A percentile compares a stretch with the other conserved stretches of the same genome.
phyloP scores from a whole-genome alignment of 768 basidiomycete species.

The Leucocoprinus sp. region DNA sequence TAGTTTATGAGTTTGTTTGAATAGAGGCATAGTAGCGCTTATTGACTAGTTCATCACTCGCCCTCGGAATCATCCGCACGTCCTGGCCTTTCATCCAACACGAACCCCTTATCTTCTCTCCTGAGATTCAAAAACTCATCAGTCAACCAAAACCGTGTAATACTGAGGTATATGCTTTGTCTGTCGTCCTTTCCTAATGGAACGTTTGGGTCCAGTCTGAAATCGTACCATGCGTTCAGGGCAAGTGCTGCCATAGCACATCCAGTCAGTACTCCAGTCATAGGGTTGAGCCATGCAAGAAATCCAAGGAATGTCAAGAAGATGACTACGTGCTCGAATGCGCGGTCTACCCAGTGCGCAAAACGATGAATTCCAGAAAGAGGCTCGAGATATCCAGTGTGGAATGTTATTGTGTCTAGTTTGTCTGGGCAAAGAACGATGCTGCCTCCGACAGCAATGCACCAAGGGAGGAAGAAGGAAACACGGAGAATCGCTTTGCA shows the following conservation, averaged over 20 bases:
- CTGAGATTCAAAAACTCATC: constrained; percentile 13
- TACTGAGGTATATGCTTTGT: constrained; percentile 29
- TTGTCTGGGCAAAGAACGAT: constrained; percentile 30
- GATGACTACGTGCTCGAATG: constrained; percentile 27
- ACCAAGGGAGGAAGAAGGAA: constrained; percentile 37
- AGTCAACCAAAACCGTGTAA: constrained; percentile 20
- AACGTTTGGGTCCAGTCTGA: constrained; percentile 23
- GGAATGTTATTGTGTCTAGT: constrained; percentile 30
- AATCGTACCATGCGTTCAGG: constrained; percentile 31
- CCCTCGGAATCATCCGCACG: neutral
- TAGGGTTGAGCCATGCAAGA: constrained; percentile 20
- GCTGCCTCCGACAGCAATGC: constrained; percentile 32
- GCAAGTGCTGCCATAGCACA: constrained; percentile 16
- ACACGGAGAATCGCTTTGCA: constrained; percentile 14
- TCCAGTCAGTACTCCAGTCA: constrained; percentile 16
- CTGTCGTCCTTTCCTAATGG: constrained; percentile 33
- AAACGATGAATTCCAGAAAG: constrained; percentile 29
- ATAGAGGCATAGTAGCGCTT: too few relatives aligned
- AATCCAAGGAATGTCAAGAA: constrained; percentile 26
- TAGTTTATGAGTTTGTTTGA: too few relatives aligned
- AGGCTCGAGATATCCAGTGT: constrained; percentile 23
- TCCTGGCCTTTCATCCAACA: neutral
- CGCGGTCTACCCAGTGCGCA: constrained; percentile 32
- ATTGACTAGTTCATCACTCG: too few relatives aligned
- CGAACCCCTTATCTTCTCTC: neutral